Evolutionary conservation across 2,329 filamentous ascomycete genomes (phyloP), one percentile per base, ranked within the genome.

Genomic region (Dactylellina haptotyla): DNA sequence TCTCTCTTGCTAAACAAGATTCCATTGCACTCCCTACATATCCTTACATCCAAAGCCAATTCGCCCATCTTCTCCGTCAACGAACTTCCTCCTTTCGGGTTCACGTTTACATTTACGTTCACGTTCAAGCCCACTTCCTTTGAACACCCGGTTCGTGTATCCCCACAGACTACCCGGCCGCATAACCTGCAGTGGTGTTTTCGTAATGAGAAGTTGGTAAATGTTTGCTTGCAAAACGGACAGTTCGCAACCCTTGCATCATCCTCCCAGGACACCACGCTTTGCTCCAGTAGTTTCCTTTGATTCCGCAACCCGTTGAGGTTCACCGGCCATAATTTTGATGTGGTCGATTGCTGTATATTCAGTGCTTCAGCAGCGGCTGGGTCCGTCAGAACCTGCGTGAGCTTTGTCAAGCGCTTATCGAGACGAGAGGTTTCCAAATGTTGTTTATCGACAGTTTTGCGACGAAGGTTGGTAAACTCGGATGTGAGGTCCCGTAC

Each of bases 201-300:
- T 78, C 95, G 87, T 79, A 98, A 96, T 1, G 92, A 91, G 86
- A 97, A 98, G 12, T 89, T 90, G 0, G 92, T 90, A 80, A 99
- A 99, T 65, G 97, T 92, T 78, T 99, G 95, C 79, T 96, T 91
- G 78, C 95, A 99, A 79, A 97, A 97, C 0, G 95, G 95, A 79
- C 95, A 99, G 75, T 89, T 88, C 1, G 84, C 75, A 4, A 99
- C 93, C 30, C 84, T 87, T 0, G 89, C 85, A 80, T 99, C 95
- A 58, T 98, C 93, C 80, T 99, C 91, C 95, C 95, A 99, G 0
- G 90, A 90, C 14, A 99, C 93, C 5, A 99, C 87, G 0, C 91
- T 93, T 79, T 99, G 95, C 80, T 99, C 95, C 3, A 98, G 83
- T 12, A 87, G 80, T 79, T 97, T 95, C 54, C 92, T 86, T 54